phyloP scores from a whole-genome alignment of 306 rosid genomes.

The Malus asiatica region DNA sequence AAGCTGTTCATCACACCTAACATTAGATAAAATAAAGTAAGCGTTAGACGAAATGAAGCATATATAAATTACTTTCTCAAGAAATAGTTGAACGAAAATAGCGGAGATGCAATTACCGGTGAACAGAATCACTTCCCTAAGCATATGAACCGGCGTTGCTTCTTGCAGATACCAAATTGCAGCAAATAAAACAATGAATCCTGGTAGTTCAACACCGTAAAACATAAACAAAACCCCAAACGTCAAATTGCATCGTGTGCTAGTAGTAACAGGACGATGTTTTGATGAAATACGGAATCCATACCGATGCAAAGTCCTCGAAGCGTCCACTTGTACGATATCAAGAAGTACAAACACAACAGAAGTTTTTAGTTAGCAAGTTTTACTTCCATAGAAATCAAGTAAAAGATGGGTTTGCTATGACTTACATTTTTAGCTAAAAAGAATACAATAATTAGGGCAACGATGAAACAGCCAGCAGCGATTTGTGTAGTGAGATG shows the following conservation, averaged over 20 bases:
- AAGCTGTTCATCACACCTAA: constrained; percentile 75
- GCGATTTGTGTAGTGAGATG: constrained; percentile 59
- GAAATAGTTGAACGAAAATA: not conserved
- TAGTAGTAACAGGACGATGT: not conserved
- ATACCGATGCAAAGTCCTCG: constrained; percentile 66
- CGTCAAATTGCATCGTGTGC: not conserved
- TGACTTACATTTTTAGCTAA: constrained; percentile 61
- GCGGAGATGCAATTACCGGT: constrained; percentile 31
- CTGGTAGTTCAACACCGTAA: constrained; percentile 26
- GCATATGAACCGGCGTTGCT: constrained; percentile 39
- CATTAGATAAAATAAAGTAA: not conserved
- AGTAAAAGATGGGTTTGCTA: not conserved
- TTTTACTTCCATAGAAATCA: not conserved
- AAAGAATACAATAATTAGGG: constrained; percentile 39
- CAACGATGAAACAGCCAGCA: constrained; percentile 57
- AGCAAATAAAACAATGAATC: constrained; percentile 54
- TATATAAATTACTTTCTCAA: not conserved
- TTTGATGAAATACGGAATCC: not conserved
- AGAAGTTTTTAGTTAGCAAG: not conserved
- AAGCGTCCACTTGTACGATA: constrained; percentile 53
- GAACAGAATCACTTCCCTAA: constrained; percentile 55
- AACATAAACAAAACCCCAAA: not conserved
- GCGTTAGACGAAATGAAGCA: too few species aligned
- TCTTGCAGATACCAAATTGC: constrained; percentile 57
- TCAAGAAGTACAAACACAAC: not conserved